Conservation (phyloP, 768 basidiomycete species). For the Russula sp. region DNA sequence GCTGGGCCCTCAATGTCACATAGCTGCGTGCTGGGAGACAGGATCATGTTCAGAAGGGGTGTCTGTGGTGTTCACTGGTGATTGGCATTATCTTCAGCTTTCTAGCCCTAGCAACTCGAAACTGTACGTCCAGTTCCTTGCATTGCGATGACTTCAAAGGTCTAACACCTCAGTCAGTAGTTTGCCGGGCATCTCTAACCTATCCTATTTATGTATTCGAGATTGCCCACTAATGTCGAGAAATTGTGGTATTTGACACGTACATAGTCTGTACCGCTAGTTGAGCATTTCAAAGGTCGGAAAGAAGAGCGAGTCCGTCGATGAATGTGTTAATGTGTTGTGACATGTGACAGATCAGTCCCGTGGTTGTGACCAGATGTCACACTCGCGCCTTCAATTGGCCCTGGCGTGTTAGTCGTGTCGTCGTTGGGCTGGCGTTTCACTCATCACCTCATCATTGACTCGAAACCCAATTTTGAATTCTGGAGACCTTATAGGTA, state of each 20-base stretch:
- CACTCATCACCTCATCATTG: neutral
- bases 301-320: too few species aligned
- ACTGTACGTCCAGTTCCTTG: neutral
- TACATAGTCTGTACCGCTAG: conserved; percentile 3
- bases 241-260: neutral
- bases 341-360: neutral
- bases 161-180: neutral
- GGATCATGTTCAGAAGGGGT: neutral
- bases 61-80: neutral
- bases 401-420: too few species aligned
- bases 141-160: too few species aligned
- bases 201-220: neutral
- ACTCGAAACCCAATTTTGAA: neutral
- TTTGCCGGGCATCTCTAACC: neutral
- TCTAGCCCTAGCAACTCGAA: neutral
- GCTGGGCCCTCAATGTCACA: neutral
- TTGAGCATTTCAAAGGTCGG: too few species aligned
- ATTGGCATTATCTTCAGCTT: conserved; percentile 23
- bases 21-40: neutral
- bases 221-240: neutral
- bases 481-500: neutral
- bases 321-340: too few species aligned
- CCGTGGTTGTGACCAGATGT: conserved; percentile 1
- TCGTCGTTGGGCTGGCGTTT: neutral
- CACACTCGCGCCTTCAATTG: too few species aligned